phyloP scores from a whole-genome alignment of 2,329 filamentous ascomycete genomes.

The Diaporthe australafricana region DNA sequence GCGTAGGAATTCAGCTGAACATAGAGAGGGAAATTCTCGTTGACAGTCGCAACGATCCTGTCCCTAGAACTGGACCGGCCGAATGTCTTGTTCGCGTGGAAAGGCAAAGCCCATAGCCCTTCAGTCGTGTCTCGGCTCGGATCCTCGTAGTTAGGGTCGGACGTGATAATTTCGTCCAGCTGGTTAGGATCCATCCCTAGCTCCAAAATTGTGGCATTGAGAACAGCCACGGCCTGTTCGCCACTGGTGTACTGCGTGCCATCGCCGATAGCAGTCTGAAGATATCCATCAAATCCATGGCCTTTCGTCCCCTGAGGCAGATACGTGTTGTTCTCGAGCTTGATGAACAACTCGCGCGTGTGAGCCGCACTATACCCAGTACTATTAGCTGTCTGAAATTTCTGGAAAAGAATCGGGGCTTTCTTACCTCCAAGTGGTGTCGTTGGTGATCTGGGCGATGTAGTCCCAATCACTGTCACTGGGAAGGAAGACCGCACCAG shows the following conservation, averaged over 20 bases:
- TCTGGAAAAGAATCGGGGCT: background rate
- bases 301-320: conserved; percentile 37
- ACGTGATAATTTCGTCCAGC: background rate
- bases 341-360: conserved; percentile 41
- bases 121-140: conserved; percentile 38
- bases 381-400: background rate
- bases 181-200: conserved; percentile 33
- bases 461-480: conserved; percentile 45
- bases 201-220: conserved; percentile 36
- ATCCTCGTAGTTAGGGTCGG: conserved; percentile 28
- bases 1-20: conserved; percentile 19
- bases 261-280: conserved; percentile 39
- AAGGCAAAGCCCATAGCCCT: conserved; percentile 39
- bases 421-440: conserved; percentile 43
- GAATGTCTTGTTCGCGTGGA: conserved; percentile 39
- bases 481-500: conserved; percentile 44
- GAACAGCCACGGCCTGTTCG: conserved; percentile 39
- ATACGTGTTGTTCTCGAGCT: conserved; percentile 44
- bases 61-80: conserved; percentile 39
- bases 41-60: conserved; percentile 35
- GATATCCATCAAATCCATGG: conserved; percentile 44
- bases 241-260: conserved; percentile 20
- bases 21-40: background rate
- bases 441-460: conserved; percentile 43
- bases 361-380: conserved; percentile 40